Conservation (phyloP, 257 asterid species). For the Solanum chiquidenum region DNA sequence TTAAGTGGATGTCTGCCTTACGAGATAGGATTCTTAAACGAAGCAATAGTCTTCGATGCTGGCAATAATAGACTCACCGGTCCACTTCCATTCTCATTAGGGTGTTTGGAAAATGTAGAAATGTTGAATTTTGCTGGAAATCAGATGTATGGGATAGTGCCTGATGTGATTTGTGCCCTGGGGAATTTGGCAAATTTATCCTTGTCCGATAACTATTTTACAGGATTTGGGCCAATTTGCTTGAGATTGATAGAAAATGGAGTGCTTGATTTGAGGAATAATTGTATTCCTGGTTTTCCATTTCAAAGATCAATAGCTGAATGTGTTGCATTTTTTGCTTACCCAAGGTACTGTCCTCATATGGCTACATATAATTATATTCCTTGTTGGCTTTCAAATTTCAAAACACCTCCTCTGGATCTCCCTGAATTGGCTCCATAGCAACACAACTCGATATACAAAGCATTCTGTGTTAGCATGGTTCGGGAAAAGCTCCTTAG, state of each 20-base stretch:
- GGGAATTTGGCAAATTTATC: conserved; percentile 41
- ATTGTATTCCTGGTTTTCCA: conserved; percentile 55
- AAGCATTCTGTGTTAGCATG: neutral
- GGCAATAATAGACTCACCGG: conserved; percentile 51
- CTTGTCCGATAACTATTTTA: conserved; percentile 51
- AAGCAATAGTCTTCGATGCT: conserved; percentile 42
- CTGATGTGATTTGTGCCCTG: conserved; percentile 43
- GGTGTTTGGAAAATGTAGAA: conserved; percentile 44
- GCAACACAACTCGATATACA: neutral
- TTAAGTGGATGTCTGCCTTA: conserved; percentile 55
- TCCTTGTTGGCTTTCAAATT: conserved; percentile 40
- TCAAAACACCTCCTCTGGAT: neutral
- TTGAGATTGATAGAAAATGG: conserved; percentile 36
- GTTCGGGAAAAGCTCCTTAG: neutral
- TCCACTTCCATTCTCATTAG: conserved; percentile 45
- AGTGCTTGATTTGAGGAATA: conserved; percentile 46
- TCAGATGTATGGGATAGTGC: conserved; percentile 40
- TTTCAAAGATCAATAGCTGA: conserved; percentile 44
- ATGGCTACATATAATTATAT: conserved; percentile 10
- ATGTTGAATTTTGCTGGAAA: conserved; percentile 52
- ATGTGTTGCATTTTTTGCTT: conserved; percentile 36
- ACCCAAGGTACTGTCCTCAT: conserved; percentile 35
- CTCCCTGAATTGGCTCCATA: conserved; percentile 28
- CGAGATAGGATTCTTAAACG: conserved; percentile 43
- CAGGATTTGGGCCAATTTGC: conserved; percentile 41